Evolutionary conservation across 108 stramenopile species (phyloP), one percentile per base, ranked within the genome.

Genomic region (Pseudonitzschia pungens): DNA sequence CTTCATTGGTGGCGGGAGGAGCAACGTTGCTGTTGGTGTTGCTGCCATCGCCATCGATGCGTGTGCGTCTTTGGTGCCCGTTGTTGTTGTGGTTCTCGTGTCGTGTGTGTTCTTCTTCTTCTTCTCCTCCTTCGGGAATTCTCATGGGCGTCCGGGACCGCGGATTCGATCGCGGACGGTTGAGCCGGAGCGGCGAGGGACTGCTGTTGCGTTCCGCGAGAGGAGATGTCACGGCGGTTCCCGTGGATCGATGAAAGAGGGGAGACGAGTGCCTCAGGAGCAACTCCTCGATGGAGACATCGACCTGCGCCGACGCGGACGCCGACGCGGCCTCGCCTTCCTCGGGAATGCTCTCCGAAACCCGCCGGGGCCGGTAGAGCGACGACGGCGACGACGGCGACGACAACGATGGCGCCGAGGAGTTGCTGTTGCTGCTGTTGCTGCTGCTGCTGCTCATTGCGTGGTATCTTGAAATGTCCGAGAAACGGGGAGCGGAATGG

Each of bases 91-190:
- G 36, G 27, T 18, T 48, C 1, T 48, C 42, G 9, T 43, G 42
- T 11, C 11, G 42, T 43, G 42, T 27, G n/a, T 26, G 58, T 12
- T 18, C n/a, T 42, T 65, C 64, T 20, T 77, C 53, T 15, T 32
- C 51, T n/a, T 56, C 31, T 9, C 41, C 28, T 11, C 27, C 33
- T 21, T 52, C 65, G 65, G 68, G 70, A 40, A 73, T 77, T 45
- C 90, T 71, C 85, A 86, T 83, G 0, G 90, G 87, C 3, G 86
- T 89, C 31, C 90, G 68, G 43, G 81, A 78, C 20, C 86, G 75
- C 26, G 86, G 91, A 77, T 89, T 86, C 11, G 86, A 84, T 45
- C 86, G 68, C 21, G 87, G 82, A 43, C 87, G 83, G 2, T 42
- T 72, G 32, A 77, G 29, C 1, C 66, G 67, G 40, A 77, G 41